A percentile compares a stretch with the other conserved stretches of the same genome.
These are phyloP conservation scores for Phoma sp. DNA, from an alignment of 2,329 filamentous ascomycete genomes.

Conservation along the genomic window DNA sequence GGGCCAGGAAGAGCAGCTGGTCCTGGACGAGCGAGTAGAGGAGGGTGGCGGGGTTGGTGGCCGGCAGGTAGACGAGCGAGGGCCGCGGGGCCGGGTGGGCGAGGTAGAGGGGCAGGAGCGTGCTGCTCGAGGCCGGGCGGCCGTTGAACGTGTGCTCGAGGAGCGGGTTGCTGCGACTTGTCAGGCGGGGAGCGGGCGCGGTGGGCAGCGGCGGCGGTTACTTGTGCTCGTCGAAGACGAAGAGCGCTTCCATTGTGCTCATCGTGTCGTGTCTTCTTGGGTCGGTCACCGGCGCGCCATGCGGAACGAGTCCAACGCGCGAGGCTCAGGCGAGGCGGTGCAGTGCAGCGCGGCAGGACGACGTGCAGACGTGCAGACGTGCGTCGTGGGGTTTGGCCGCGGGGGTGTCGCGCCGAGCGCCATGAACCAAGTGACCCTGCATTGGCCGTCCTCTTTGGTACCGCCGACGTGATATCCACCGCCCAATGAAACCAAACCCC, in stretches of 20 bases:
- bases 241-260: constrained; percentile 88
- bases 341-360: no score
- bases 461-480: constrained; percentile 9
- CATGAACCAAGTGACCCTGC: constrained; percentile 20
- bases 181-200: constrained; percentile 11
- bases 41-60: constrained; percentile 82
- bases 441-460: background rate
- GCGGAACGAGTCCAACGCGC: background rate
- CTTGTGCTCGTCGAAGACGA: constrained; percentile 97
- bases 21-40: constrained; percentile 89
- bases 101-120: constrained; percentile 85
- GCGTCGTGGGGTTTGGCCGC: constrained; percentile 21
- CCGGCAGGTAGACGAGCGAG: constrained; percentile 83
- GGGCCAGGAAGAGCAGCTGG: constrained; percentile 83
- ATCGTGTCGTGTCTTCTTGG: constrained; percentile 38
- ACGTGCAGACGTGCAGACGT: no score
- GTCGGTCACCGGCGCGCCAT: constrained; percentile 25
- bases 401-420: constrained; percentile 25
- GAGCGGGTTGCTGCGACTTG: constrained; percentile 73
- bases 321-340: background rate
- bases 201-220: constrained; percentile 54
- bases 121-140: constrained; percentile 75
- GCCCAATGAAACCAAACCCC: no score
- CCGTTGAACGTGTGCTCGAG: constrained; percentile 89
- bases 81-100: constrained; percentile 81